Percentiles rank a stretch among this genome's conserved stretches.
Conservation (phyloP, 2,329 filamentous ascomycete genomes). For the Coccinonectria pachysandricola region DNA sequence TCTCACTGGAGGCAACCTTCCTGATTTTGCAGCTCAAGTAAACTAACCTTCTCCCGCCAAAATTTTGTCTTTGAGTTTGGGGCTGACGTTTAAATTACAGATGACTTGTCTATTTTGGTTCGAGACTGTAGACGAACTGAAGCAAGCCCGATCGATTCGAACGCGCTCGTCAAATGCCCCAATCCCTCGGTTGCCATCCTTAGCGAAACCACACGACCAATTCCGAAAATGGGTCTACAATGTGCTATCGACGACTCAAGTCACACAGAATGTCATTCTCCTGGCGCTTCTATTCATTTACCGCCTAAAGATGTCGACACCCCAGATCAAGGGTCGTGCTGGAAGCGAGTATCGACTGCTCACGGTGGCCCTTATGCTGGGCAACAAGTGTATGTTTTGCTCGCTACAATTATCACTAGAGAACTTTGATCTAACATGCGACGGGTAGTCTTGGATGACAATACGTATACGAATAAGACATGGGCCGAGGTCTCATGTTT, state of each 20-base stretch:
- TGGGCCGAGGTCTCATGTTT: constrained; percentile 98
- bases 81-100: constrained; percentile 32
- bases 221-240: constrained; percentile 92
- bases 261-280: constrained; percentile 89
- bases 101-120: constrained; percentile 98
- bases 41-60: constrained; percentile 33
- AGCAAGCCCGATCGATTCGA: constrained; percentile 57
- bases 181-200: constrained; percentile 48
- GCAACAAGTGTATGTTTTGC: constrained; percentile 78
- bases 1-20: constrained; percentile 61
- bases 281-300: constrained; percentile 89
- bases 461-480: constrained; percentile 98
- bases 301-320: constrained; percentile 81
- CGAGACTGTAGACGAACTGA: constrained; percentile 71
- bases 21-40: constrained; percentile 78
- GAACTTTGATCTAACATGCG: constrained; percentile 18
- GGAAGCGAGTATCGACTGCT: constrained; percentile 90
- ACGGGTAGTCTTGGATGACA: constrained; percentile 74
- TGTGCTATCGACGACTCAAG: constrained; percentile 86
- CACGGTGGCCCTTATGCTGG: constrained; percentile 93
- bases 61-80: background rate
- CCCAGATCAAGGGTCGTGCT: constrained; percentile 76
- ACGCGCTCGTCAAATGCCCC: constrained; percentile 27
- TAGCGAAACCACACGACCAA: constrained; percentile 66
- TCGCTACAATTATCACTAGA: too few relatives aligned